Base-by-base conservation (phyloP, 768 basidiomycete species). In the Mycena amicta region DNA sequence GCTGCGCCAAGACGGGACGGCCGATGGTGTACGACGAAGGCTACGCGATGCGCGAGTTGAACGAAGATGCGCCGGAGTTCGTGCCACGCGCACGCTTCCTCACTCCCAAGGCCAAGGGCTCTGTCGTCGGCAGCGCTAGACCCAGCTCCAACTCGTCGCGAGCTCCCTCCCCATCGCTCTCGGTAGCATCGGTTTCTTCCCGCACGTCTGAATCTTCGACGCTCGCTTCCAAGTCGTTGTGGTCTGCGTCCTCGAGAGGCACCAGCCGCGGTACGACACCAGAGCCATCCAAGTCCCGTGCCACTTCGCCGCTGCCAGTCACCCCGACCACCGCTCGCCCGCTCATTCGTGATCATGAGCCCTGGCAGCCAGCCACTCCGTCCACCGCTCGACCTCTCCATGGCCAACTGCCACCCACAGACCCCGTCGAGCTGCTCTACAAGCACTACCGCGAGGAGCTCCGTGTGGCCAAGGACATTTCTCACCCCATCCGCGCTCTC, bases 361-460 rank as follows among this genome's bases (percentile, higher is more conserved):
- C 33, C 18, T 8, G 8, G 12, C 22, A 13, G 6, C 43, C 43
- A 6, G 22, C 20, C 22, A 15, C 43, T 5, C 13, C 43, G 22
- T 13, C 6, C 22, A 16, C 13, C 43, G 43, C 13, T 15, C 43
- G 43, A 6, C 33, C 33, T 37, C 18, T 37, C 33, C 18, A 37
- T 37, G 13, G 20, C 22, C 43, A 6, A 6, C 13, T 23, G 13
- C 31, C 31, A 18, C 52, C 52, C 22, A 3, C 39, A 2, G 40
- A 55, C 18, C 52, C 43, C 26, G 52, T 20, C 13, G 58, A 60
- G 28, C 11, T 3, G 6, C n/a, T 12, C 5, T 60, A 60, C 59
- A 28, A 28, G 18, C 3, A 6, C 1, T 56, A 60, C 50, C 59
- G 54, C 23, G 50, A 46, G 1, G 22, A 33, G 28, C 33, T 60